A percentile compares a stretch with the other conserved stretches of the same genome.
These are phyloP conservation scores for Botryosphaeria dothidea DNA, from an alignment of 2,329 filamentous ascomycete genomes.

Conservation along the genomic window DNA sequence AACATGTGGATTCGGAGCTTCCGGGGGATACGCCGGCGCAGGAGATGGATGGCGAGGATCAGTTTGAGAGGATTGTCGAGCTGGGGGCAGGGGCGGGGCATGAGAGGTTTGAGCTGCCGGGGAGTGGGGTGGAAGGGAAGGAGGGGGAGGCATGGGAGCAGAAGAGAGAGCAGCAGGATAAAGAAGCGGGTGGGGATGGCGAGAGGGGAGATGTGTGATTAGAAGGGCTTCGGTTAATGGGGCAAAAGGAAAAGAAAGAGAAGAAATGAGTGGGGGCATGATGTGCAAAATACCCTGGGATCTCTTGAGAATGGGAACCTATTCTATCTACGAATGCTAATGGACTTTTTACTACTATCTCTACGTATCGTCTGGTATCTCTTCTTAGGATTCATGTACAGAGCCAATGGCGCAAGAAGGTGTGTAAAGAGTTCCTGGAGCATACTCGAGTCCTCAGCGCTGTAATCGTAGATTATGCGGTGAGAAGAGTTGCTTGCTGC, in stretches of 20 bases:
- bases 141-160: neutral
- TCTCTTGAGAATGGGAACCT: neutral
- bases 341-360: too few species aligned
- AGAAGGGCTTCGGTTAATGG: neutral
- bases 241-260: neutral
- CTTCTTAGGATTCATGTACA: too few species aligned
- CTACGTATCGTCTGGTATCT: too few species aligned
- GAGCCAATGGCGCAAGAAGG: too few species aligned
- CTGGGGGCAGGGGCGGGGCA: neutral
- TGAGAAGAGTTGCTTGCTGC: too few species aligned
- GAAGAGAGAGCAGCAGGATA: neutral
- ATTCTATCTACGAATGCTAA: too few species aligned
- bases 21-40: neutral
- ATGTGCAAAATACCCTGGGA: neutral
- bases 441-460: too few species aligned
- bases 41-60: constrained; percentile 2
- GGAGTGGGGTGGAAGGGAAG: neutral
- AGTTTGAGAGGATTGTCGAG: neutral
- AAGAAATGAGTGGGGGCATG: too few species aligned
- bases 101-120: neutral
- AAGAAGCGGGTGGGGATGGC: neutral
- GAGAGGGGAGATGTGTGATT: neutral
- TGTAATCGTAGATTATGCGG: too few species aligned
- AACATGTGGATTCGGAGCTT: neutral
- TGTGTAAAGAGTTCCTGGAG: too few species aligned